Conservation (phyloP, 805 yeast genomes). For the Starmerella cellae region DNA sequence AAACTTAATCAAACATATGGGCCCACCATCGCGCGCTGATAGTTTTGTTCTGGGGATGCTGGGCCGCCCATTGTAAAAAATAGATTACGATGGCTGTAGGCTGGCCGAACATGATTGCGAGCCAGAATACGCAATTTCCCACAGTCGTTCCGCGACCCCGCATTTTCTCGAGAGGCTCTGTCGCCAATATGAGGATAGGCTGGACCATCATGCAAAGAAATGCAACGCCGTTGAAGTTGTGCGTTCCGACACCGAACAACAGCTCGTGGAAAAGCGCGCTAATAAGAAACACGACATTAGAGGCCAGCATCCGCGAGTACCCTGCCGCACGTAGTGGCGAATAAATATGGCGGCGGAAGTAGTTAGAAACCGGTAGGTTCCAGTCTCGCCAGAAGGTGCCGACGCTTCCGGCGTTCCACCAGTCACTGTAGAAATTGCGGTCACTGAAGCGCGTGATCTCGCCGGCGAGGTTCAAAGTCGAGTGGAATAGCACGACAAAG, state of each 20-base stretch:
- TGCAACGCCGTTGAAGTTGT: slow-evolving; percentile 35
- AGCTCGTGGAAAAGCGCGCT: slow-evolving; percentile 37
- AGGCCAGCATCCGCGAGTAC: slow-evolving; percentile 23
- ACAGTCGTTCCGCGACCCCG: slow-evolving; percentile 31
- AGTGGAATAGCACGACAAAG: slow-evolving; percentile 34
- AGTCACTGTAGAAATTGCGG: slow-evolving; percentile 35
- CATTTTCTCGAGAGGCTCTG: slow-evolving; percentile 33
- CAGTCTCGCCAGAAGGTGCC: slow-evolving; percentile 37
- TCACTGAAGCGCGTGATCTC: slow-evolving; percentile 35
- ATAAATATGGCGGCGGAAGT: slow-evolving; percentile 34
- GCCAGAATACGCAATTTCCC: slow-evolving; percentile 38
- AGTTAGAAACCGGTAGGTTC: slow-evolving; percentile 35
- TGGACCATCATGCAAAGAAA: slow-evolving; percentile 34
- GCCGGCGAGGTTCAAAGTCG: slow-evolving; percentile 33
- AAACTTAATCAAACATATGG: neutral
- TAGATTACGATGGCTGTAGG: slow-evolving; percentile 35
- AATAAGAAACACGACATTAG: slow-evolving; percentile 31
- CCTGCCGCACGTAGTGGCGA: slow-evolving; percentile 31
- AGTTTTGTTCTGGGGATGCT: slow-evolving; percentile 11
- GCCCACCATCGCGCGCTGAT: neutral
- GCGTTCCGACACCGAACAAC: slow-evolving; percentile 36
- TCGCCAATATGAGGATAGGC: slow-evolving; percentile 32
- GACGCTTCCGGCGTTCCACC: slow-evolving; percentile 41
- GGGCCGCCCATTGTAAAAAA: slow-evolving; percentile 32
- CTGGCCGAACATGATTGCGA: slow-evolving; percentile 35